Base-by-base conservation (phyloP, 2,329 filamentous ascomycete genomes). In the Diaporthe capsici region DNA sequence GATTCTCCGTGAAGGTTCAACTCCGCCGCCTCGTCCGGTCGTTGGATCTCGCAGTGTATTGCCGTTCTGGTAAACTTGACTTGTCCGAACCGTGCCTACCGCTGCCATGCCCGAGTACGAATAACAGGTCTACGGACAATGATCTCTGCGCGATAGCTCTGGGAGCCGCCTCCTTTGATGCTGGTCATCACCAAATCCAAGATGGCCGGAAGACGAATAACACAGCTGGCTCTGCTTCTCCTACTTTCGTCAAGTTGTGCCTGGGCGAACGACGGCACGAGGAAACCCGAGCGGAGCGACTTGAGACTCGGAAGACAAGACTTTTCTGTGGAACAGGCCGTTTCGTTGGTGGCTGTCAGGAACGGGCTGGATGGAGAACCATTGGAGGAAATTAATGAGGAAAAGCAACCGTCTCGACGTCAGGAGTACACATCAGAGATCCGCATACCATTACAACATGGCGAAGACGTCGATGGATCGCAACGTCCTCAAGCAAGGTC, bases 231-330 rank as follows among this genome's bases (percentile, higher is more conserved):
- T 47, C 78, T 81, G 72, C 77, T 81, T 17, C 75, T 81, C 20
- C 71, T 82, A 60, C 70, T 81, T 4, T 73, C 75, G 37, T 78
- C 79, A 71, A 78, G 78, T 77, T 80, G 77, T 76, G 80, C 80
- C 76, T 79, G 76, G 78, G 78, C 77, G 60, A 70, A 72, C 51
- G 74, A 74, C 51, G 60, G 67, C 67, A 53, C 58, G 65, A 65
- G 71, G 75, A 42, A 42, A 44, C 47, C 61, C 22, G 61, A 42
- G 55, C 44, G 71, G 25, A 60, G 71, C 44, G 53, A 63, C 55
- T 47, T 70, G 49, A 70, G 65, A 13, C 65, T 70, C 34, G 65
- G 65, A 42, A 70, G 65, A 49, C 28, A 53, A 20, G 34, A 42
- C 34, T 12, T 55, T 12, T 42, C 10, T 51, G 34, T 42, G 49